Evolutionary conservation across 345 rosid species (phyloP), one percentile per base, ranked within the genome.

Genomic region (Garcia nutans): DNA sequence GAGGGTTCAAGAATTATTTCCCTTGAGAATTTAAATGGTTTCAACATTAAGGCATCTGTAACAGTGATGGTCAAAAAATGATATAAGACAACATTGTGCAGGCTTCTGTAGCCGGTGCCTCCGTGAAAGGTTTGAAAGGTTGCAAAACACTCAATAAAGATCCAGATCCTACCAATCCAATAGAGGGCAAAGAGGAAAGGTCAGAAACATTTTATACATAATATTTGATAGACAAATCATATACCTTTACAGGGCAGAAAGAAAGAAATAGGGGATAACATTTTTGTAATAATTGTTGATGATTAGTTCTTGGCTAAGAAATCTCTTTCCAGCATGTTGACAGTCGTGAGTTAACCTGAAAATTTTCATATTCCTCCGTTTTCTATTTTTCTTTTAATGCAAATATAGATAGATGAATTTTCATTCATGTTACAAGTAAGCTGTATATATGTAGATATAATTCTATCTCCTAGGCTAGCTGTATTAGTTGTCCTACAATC

Each of bases 141-240:
- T 89, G 97, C 87, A 91, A 85, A 83, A 93, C 94, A 71, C 86
- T 95, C 78, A 93, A 90, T 60, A 95, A 93, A 85, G 94, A 90
- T 79, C 97, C 96, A 11, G 99, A 95, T 83, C 97, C 99, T 59
- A 84, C 78, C 77, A 95, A 91, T 74, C 97, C 97, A 0, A 26
- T 85, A 7, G 92, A 91, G 88, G 89, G 94, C 54, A 80, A 69
- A 61, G 99, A 95, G 82, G 97, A 93, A 77, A 95, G 97, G 99
- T 93, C 67, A 61, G 86, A 49, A 20, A 61, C 68, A 20, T 42
- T 3, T 78, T 68, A 47, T 71, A n/a, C 31, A 55, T 52, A 1
- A n/a, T 67, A 59, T 44, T 54, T 5, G 44, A 10, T 11, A 4
- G 44, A 42, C 4, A 15, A 50, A 31, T 37, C 6, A 33, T 20